Evolutionary conservation across 805 yeast genomes (phyloP).

Genomic region (Yarrowia sp.): DNA sequence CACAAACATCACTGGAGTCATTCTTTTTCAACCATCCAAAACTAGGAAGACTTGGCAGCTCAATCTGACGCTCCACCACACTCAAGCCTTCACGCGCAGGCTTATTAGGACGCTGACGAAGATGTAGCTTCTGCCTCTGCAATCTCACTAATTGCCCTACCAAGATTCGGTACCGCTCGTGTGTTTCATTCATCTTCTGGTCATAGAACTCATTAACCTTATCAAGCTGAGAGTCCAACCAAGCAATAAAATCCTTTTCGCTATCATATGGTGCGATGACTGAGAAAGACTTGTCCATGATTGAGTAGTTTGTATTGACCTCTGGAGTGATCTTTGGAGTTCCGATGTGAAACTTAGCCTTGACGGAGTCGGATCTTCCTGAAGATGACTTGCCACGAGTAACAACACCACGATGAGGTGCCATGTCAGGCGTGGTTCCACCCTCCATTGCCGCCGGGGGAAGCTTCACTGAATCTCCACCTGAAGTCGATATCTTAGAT

Average conservation of each 20-base stretch:
- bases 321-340: constrained; percentile 28
- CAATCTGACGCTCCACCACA: constrained; percentile 21
- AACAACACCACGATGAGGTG: constrained; percentile 3
- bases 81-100: constrained; percentile 40
- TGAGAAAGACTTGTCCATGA: constrained; percentile 26
- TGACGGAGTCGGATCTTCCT: constrained; percentile 9
- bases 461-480: constrained; percentile 13
- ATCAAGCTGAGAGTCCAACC: constrained; percentile 69
- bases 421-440: constrained; percentile 23
- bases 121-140: constrained; percentile 55
- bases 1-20: constrained; percentile 40
- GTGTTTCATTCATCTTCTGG: constrained; percentile 65
- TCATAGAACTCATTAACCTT: constrained; percentile 69
- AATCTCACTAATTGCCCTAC: constrained; percentile 74
- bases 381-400: constrained; percentile 5
- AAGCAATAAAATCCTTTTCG: constrained; percentile 60
- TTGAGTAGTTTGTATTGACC: constrained; percentile 15
- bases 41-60: constrained; percentile 38
- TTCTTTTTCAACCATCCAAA: constrained; percentile 36
- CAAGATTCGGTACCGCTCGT: constrained; percentile 63
- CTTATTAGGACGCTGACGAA: constrained; percentile 42
- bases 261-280: constrained; percentile 44
- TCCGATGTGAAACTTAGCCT: constrained; percentile 23
- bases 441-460: constrained; percentile 24
- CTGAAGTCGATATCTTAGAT: constrained; percentile 8